Evolutionary conservation across 2,329 filamentous ascomycete species (phyloP), one percentile per base, ranked within the genome.

Genomic region (Microsporum audouinii): DNA sequence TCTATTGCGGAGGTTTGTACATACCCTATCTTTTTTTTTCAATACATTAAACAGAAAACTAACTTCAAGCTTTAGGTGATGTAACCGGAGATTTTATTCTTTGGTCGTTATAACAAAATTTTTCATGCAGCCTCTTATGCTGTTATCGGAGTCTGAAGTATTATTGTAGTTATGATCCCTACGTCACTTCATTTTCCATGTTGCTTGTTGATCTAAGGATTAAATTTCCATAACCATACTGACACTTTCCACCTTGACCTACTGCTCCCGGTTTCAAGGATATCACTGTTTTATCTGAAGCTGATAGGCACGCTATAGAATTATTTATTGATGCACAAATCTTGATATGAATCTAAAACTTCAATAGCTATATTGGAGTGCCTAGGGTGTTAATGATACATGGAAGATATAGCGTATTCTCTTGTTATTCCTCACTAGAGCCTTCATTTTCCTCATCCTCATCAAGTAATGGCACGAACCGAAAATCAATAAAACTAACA

Each of bases 1-100:
- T 78, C 76, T 7, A 80, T 81, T 66, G 75, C 76, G 61, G 78
- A 79, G 69, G 77, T 80, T 64, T 66, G 72, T 67, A 38, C 31
- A 55, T 12, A 31, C 4, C 14, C 31, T 29, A 14, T 36, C 36
- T 55, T 10, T 29, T 14, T 14, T 36, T 55, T 55, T 10, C 36
- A 34, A n/a, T 8, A 34, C 5, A n/a, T 17, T 23, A 8, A 55
- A 34, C 6, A 36, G 31, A 31, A 8, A 36, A 55, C 14, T 55
- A 55, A 55, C 14, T 12, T 38, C 14, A 3, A 17, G n/a, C 1
- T 34, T 36, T 14, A 34, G 51, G 33, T 34, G 14, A 55, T 17
- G 14, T 55, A 55, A 36, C 14, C 4, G 23, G 31, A 55, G 5
- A 12, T 33, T n/a, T 34, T 53, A n/a, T 34, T n/a, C n/a, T 14